phyloP scores from a whole-genome alignment of 805 yeast species.

The Starmera dryadoides region DNA sequence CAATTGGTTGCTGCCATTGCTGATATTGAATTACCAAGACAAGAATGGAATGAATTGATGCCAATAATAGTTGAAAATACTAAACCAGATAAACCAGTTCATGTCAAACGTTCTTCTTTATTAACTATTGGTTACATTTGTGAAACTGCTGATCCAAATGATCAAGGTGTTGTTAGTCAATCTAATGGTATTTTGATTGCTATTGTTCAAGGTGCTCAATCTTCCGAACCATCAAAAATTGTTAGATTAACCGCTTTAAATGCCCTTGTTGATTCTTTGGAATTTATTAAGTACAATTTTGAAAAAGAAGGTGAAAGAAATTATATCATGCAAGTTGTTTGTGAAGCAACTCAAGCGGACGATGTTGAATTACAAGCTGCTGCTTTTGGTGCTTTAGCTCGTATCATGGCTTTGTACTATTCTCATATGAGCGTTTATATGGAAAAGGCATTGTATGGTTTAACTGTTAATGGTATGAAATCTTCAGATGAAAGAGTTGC shows the following conservation, averaged over 20 bases:
- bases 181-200: conserved; percentile 92
- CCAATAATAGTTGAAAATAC: conserved; percentile 82
- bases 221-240: conserved; percentile 61
- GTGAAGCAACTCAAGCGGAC: conserved; percentile 95
- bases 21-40: conserved; percentile 84
- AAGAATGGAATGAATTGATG: conserved; percentile 86
- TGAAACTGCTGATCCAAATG: conserved; percentile 80
- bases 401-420: conserved; percentile 86
- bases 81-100: conserved; percentile 64
- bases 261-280: conserved; percentile 86
- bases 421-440: conserved; percentile 86
- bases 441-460: conserved; percentile 91
- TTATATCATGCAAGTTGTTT: conserved; percentile 96
- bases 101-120: conserved; percentile 80
- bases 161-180: conserved; percentile 68
- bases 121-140: conserved; percentile 93
- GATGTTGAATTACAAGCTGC: conserved; percentile 82
- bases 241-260: conserved; percentile 89
- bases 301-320: conserved; percentile 92
- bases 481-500: conserved; percentile 78
- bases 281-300: conserved; percentile 82
- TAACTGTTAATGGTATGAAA: conserved; percentile 90
- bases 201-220: conserved; percentile 92
- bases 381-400: conserved; percentile 92
- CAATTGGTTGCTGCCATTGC: conserved; percentile 96